Evolutionary conservation across 2,329 filamentous ascomycete species (phyloP).

Genomic region (Westerdykella aurantiaca): DNA sequence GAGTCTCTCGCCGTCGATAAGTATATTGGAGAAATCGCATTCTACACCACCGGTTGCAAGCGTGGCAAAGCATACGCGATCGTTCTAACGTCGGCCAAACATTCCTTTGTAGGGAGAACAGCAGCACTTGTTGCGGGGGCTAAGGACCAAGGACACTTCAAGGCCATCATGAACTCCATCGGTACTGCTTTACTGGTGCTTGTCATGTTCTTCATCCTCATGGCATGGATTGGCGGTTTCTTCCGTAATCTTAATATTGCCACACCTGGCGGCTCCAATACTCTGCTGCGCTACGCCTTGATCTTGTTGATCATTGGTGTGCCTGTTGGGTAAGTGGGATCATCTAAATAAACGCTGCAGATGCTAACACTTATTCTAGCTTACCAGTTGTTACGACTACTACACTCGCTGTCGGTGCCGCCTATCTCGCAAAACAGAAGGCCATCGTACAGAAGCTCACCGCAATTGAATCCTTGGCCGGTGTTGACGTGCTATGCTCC

Average conservation of each 20-base stretch:
- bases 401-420: constrained; percentile 69
- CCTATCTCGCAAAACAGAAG: constrained; percentile 71
- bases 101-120: constrained; percentile 72
- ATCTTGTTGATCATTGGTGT: constrained; percentile 68
- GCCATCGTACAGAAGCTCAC: constrained; percentile 76
- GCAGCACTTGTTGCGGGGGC: constrained; percentile 69
- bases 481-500: constrained; percentile 74
- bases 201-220: constrained; percentile 71
- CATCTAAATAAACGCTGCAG: not conserved
- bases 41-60: constrained; percentile 79
- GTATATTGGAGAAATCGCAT: constrained; percentile 69
- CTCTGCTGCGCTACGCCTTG: constrained; percentile 47
- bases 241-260: constrained; percentile 64
- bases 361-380: constrained; percentile 33
- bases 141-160: constrained; percentile 72
- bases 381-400: constrained; percentile 74
- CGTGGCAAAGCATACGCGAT: constrained; percentile 70
- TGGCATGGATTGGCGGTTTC: constrained; percentile 73
- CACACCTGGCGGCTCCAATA: constrained; percentile 52
- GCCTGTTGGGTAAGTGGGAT: constrained; percentile 50
- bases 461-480: constrained; percentile 60
- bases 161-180: constrained; percentile 78
- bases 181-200: constrained; percentile 67
- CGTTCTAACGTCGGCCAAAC: constrained; percentile 60
- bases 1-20: constrained; percentile 74